Evolutionary conservation across 139 green algal genomes (phyloP).

Genomic region (Astrephomene gubernaculifera): DNA sequence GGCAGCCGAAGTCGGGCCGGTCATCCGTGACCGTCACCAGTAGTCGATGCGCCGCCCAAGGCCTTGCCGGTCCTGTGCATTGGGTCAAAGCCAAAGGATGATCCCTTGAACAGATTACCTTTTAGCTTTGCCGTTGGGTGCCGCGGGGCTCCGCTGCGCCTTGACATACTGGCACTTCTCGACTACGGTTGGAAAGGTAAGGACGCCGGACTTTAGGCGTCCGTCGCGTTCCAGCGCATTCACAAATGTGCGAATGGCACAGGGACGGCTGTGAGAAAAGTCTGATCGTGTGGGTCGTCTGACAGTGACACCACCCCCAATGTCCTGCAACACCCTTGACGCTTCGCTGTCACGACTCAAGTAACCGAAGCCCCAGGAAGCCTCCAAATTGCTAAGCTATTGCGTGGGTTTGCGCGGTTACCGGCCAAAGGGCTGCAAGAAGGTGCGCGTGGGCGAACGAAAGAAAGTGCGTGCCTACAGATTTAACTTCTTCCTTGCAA

Average conservation of each 20-base stretch:
- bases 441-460: too few species aligned
- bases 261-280: neutral
- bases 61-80: neutral
- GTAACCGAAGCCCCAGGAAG: neutral
- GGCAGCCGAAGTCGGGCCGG: too few species aligned
- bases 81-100: neutral
- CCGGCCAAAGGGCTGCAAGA: too few species aligned
- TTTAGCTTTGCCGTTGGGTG: constrained; percentile 56
- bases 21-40: too few species aligned
- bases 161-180: neutral
- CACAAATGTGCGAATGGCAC: neutral
- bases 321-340: neutral
- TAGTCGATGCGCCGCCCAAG: neutral
- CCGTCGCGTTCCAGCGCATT: neutral
- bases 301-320: neutral
- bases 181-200: neutral
- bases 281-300: neutral
- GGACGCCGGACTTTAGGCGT: neutral
- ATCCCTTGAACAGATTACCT: neutral
- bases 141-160: constrained; percentile 5
- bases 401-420: too few species aligned
- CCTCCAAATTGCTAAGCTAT: neutral
- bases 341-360: neutral
- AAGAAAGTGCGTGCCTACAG: too few species aligned
- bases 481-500: neutral